A percentile compares a stretch with the other conserved stretches of the same genome.
Evolutionary conservation across 176 grass and related monocot species (phyloP).

Genomic region (Pontederia paniculata): DNA sequence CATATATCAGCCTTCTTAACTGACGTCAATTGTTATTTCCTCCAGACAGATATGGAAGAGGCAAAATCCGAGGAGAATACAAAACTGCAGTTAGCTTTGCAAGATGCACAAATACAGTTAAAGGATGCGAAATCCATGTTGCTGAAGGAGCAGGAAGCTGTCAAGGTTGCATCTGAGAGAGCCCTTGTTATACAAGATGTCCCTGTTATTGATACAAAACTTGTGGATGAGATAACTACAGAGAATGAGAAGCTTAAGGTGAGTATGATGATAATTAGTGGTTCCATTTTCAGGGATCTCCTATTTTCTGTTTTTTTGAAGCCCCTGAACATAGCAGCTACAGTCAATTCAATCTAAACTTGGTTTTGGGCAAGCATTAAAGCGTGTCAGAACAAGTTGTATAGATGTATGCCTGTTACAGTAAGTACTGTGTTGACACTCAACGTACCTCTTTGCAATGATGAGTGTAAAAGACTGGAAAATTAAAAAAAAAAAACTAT

Average conservation of each 20-base stretch:
- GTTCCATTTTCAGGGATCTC: neutral
- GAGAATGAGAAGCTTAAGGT: slow-evolving; percentile 96
- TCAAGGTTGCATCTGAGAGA: slow-evolving; percentile 47
- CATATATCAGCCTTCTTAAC: neutral
- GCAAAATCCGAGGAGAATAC: slow-evolving; percentile 69
- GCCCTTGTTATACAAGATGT: slow-evolving; percentile 55
- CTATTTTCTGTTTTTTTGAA: neutral
- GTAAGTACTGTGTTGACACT: too few relatives aligned
- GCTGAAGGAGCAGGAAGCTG: slow-evolving; percentile 47
- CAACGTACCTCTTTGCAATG: too few relatives aligned
- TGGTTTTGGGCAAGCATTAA: neutral
- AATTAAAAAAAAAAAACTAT: too few relatives aligned
- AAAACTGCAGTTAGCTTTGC: slow-evolving; percentile 65
- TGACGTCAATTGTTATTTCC: slow-evolving; percentile 1
- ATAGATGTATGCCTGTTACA: too few relatives aligned
- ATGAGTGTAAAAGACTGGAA: too few relatives aligned
- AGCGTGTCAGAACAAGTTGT: too few relatives aligned
- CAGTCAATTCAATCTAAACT: neutral
- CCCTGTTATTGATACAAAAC: slow-evolving; percentile 58
- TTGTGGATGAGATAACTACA: slow-evolving; percentile 57
- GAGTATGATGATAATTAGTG: neutral
- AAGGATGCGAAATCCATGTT: slow-evolving; percentile 64
- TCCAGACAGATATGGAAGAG: slow-evolving; percentile 83
- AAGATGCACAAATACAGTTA: slow-evolving; percentile 54
- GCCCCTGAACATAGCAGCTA: too few relatives aligned